Evolutionary conservation across 140 eudicot species (phyloP).

Genomic region (Eryngium alpinum): DNA sequence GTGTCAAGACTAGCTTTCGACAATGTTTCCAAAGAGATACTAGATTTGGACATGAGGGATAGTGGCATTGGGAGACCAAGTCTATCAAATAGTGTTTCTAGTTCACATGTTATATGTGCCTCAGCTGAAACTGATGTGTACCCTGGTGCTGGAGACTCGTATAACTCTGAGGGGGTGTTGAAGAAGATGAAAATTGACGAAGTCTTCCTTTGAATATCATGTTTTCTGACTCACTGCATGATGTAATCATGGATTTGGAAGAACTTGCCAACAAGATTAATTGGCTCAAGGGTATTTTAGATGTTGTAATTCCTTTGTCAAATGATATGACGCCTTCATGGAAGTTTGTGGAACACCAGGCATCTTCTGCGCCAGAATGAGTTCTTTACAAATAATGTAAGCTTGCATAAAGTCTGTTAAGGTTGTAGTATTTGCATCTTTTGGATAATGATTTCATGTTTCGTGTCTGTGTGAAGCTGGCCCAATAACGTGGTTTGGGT

Average conservation of each 20-base stretch:
- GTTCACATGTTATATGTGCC: slow-evolving; percentile 16
- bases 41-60: slow-evolving; percentile 16
- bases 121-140: slow-evolving; percentile 17
- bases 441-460: background rate
- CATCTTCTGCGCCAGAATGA: slow-evolving; percentile 22
- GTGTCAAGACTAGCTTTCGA: background rate
- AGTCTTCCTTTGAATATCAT: slow-evolving; percentile 29
- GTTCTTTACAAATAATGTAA: slow-evolving; percentile 8
- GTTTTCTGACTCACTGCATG: slow-evolving; percentile 40
- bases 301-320: slow-evolving; percentile 22
- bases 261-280: slow-evolving; percentile 57
- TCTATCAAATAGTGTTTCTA: slow-evolving; percentile 18
- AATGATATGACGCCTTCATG: slow-evolving; percentile 28
- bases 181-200: slow-evolving; percentile 11
- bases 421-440: too few relatives aligned
- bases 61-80: slow-evolving; percentile 19
- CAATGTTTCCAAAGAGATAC: background rate
- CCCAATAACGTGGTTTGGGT: background rate
- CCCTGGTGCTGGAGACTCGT: slow-evolving; percentile 5
- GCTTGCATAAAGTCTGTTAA: background rate
- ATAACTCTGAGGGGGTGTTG: slow-evolving; percentile 5
- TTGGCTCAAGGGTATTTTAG: slow-evolving; percentile 47
- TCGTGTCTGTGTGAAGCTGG: background rate
- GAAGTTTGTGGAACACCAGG: slow-evolving; percentile 42
- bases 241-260: slow-evolving; percentile 49